These are phyloP conservation scores for Geoglossum glabrum DNA, from an alignment of 495 filamentous ascomycete species.

Conservation along the genomic window DNA sequence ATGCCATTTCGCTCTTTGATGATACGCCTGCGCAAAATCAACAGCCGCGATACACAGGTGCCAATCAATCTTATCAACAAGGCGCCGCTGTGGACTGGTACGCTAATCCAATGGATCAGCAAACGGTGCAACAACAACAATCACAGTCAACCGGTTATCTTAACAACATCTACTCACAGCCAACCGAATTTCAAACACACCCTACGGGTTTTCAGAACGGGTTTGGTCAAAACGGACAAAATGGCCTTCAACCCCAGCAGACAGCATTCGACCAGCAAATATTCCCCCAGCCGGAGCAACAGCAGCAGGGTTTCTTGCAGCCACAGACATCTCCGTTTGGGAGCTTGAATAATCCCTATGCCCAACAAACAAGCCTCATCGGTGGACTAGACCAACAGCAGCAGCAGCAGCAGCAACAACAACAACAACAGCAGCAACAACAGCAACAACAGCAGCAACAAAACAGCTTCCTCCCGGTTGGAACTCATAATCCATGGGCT, in stretches of 20 bases:
- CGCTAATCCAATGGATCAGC: conserved; percentile 73
- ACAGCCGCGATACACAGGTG: conserved; percentile 62
- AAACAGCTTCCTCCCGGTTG: conserved; percentile 1
- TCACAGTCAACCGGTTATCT: conserved; percentile 69
- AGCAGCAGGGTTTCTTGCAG: conserved; percentile 31
- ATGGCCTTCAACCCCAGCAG: conserved; percentile 39
- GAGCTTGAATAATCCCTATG: conserved; percentile 1
- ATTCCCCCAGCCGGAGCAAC: not conserved
- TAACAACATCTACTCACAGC: conserved; percentile 65
- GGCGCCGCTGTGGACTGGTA: conserved; percentile 90
- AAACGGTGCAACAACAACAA: conserved; percentile 45
- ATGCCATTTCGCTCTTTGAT: conserved; percentile 74
- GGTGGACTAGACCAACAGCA: not conserved
- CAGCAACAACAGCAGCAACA: conserved; percentile 11
- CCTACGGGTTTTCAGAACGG: conserved; percentile 40
- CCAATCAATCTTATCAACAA: conserved; percentile 94
- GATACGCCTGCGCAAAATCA: conserved; percentile 41
- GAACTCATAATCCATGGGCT: conserved; percentile 8
- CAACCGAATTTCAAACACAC: conserved; percentile 41
- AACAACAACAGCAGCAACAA: conserved; percentile 18
- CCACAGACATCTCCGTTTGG: conserved; percentile 18
- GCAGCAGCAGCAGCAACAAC: conserved; percentile 12
- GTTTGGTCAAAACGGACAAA: conserved; percentile 12
- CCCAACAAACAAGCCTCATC: not conserved
- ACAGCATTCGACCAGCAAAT: conserved; percentile 25